Evolutionary conservation across 2,329 filamentous ascomycete genomes (phyloP).

Genomic region (Fusarium sp.): DNA sequence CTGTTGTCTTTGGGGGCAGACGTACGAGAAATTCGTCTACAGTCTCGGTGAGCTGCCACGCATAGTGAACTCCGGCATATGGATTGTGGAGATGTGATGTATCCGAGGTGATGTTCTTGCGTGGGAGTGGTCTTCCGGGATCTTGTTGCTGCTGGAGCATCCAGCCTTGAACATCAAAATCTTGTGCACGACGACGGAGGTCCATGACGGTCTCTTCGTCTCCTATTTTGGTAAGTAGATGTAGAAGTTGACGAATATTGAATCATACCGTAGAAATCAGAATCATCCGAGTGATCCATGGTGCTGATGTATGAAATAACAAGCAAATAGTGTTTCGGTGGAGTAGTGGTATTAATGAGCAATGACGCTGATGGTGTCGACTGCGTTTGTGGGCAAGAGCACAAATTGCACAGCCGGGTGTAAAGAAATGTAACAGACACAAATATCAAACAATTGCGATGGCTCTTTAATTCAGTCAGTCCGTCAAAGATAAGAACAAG

Average conservation of each 20-base stretch:
- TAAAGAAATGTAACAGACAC: neutral
- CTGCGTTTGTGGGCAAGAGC: neutral
- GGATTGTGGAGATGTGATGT: slow-evolving; percentile 64
- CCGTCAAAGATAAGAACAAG: neutral
- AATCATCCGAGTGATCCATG: slow-evolving; percentile 60
- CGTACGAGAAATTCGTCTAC: slow-evolving; percentile 73
- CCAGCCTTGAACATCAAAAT: slow-evolving; percentile 64
- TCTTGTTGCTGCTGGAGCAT: slow-evolving; percentile 40
- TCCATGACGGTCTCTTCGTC: slow-evolving; percentile 60
- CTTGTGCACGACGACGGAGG: slow-evolving; percentile 62
- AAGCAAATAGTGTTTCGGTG: neutral
- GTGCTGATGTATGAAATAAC: neutral
- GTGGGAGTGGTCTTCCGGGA: slow-evolving; percentile 45
- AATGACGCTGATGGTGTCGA: neutral
- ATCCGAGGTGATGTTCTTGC: slow-evolving; percentile 29
- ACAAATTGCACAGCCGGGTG: neutral
- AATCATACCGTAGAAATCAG: slow-evolving; percentile 65
- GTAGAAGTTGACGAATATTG: neutral
- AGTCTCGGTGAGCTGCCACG: slow-evolving; percentile 73
- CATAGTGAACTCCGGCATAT: slow-evolving; percentile 64
- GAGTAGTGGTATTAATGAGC: neutral
- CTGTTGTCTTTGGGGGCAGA: slow-evolving; percentile 73
- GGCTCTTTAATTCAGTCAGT: neutral
- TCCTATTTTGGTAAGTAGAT: slow-evolving; percentile 57
- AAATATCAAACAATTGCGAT: neutral